A percentile compares a stretch with the other conserved stretches of the same genome.
Conservation (phyloP, 78 protist genomes). For the Dictyostelium firmibasis region DNA sequence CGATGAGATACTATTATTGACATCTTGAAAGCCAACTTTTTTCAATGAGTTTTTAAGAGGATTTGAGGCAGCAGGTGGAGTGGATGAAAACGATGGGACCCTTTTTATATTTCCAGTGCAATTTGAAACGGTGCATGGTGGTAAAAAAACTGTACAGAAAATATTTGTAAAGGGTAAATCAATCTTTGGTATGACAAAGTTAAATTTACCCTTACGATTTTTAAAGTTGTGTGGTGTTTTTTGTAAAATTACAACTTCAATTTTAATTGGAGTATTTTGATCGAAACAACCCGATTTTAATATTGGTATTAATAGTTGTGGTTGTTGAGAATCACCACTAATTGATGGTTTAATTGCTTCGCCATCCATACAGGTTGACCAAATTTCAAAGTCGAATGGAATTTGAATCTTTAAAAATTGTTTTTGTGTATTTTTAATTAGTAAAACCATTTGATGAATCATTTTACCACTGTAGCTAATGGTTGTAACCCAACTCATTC, state of each 20-base stretch:
- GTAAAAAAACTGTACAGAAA: conserved; percentile 26
- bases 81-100: not conserved
- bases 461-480: conserved; percentile 17
- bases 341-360: conserved; percentile 29
- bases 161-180: conserved; percentile 44
- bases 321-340: not conserved
- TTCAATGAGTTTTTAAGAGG: not conserved
- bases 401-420: conserved; percentile 29
- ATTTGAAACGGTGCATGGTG: not conserved
- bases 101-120: conserved; percentile 31
- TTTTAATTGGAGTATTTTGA: not conserved
- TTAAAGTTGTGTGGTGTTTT: not conserved
- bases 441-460: conserved; percentile 31
- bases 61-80: not conserved
- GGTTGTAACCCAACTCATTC: conserved; percentile 29
- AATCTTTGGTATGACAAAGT: conserved; percentile 35
- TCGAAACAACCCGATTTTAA: conserved; percentile 16
- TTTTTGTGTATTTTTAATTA: conserved; percentile 45
- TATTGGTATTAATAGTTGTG: conserved; percentile 16
- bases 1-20: not conserved
- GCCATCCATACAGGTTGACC: conserved; percentile 63
- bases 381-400: conserved; percentile 40
- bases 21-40: not conserved
- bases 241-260: conserved; percentile 29
- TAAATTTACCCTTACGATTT: not conserved